Percentiles rank a stretch among this genome's conserved stretches.
Conservation (phyloP, 495 filamentous ascomycete species). For the Penicillium egyptiacum region DNA sequence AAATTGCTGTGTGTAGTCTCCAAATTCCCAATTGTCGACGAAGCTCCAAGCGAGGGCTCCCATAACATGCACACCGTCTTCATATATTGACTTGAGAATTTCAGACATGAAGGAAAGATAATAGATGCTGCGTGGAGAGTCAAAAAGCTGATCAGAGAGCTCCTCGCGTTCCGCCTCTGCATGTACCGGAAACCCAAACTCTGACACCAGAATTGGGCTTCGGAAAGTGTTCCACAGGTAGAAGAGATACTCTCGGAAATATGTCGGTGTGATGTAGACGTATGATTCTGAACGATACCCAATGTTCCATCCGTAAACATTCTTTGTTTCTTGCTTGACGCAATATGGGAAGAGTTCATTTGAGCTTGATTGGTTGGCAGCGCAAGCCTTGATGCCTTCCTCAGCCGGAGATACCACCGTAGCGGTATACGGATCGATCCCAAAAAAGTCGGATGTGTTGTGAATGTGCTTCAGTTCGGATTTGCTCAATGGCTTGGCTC, state of each 20-base stretch:
- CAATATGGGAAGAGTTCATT: conserved; percentile 42
- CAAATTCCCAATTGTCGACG: conserved; percentile 50
- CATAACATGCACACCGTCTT: conserved; percentile 47
- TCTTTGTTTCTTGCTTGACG: conserved; percentile 36
- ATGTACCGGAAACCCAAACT: conserved; percentile 44
- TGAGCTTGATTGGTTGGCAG: conserved; percentile 24
- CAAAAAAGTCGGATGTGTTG: conserved; percentile 45
- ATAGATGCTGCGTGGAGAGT: conserved; percentile 41
- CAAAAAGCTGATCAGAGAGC: conserved; percentile 38
- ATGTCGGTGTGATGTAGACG: conserved; percentile 42
- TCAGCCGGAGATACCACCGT: conserved; percentile 38
- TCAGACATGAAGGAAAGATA: conserved; percentile 46
- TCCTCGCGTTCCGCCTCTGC: conserved; percentile 27
- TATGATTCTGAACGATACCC: conserved; percentile 42
- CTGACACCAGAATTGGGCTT: conserved; percentile 35
- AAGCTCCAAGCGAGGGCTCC: conserved; percentile 49
- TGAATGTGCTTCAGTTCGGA: conserved; percentile 35
- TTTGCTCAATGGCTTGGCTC: conserved; percentile 31
- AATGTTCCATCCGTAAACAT: conserved; percentile 43
- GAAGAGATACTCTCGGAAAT: conserved; percentile 42
- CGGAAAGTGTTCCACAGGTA: conserved; percentile 49
- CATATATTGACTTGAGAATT: conserved; percentile 43
- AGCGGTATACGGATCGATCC: conserved; percentile 48
- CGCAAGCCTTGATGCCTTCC: conserved; percentile 38
- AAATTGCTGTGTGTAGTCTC: conserved; percentile 40